A percentile compares a stretch with the other conserved stretches of the same genome.
Conservation (phyloP, 345 rosid genomes). For the Lagerstroemia speciosa region DNA sequence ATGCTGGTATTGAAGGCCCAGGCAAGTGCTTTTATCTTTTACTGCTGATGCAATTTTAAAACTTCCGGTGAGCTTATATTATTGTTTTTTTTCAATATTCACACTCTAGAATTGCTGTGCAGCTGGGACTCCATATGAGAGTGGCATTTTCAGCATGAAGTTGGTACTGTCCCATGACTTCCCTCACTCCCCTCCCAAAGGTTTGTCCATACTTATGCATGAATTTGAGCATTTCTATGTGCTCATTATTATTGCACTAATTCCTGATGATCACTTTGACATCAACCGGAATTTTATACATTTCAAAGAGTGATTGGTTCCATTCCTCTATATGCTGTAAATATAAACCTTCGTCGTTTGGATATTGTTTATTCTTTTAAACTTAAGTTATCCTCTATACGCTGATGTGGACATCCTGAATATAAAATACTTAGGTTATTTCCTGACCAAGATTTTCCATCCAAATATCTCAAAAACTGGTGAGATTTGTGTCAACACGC, state of each 20-base stretch:
- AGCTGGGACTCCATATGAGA: constrained; percentile 98
- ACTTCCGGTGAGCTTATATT: background rate
- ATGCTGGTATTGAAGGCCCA: constrained; percentile 99
- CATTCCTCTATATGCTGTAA: no score
- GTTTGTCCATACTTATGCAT: constrained; percentile 23
- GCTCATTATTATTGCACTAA: no score
- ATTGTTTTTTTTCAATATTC: background rate
- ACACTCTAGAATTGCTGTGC: constrained; percentile 12
- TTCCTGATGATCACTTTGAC: background rate
- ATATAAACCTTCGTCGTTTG: no score
- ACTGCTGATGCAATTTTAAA: background rate
- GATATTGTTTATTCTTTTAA: no score
- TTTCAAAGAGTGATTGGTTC: background rate
- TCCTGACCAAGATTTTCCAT: constrained; percentile 95
- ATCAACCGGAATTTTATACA: background rate
- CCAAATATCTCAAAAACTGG: constrained; percentile 89
- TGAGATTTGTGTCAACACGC: constrained; percentile 92
- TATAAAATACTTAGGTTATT: constrained; percentile 48
- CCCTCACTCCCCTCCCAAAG: constrained; percentile 95
- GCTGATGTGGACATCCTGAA: background rate
- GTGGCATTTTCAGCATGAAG: constrained; percentile 95
- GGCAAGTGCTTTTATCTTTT: constrained; percentile 26
- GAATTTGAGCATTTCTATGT: background rate
- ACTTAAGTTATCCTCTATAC: no score
- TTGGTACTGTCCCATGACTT: constrained; percentile 75